A percentile compares a stretch with the other conserved stretches of the same genome.
These are phyloP conservation scores for Angomonas desouzai DNA, from an alignment of 208 protist species.

Conservation along the genomic window DNA sequence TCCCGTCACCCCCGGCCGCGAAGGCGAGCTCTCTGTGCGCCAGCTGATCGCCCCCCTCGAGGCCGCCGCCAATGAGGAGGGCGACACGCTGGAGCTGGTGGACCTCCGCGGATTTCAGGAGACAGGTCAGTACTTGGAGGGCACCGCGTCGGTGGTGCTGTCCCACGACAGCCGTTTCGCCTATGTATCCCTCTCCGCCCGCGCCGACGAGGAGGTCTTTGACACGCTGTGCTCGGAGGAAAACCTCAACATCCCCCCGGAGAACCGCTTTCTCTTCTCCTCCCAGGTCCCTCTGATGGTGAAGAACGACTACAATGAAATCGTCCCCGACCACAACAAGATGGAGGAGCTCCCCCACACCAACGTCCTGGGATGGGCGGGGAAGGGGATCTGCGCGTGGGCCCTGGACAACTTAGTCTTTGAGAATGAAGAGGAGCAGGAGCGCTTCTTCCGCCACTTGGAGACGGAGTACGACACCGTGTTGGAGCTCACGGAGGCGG, in stretches of 20 bases:
- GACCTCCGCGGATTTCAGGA: constrained; percentile 55
- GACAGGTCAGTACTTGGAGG: constrained; percentile 50
- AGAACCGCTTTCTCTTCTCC: constrained; percentile 60
- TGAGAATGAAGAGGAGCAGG: constrained; percentile 37
- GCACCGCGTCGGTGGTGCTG: constrained; percentile 56
- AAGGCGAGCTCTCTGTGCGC: constrained; percentile 44
- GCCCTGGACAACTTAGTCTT: constrained; percentile 50
- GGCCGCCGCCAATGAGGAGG: constrained; percentile 16
- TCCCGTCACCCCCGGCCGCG: constrained; percentile 52
- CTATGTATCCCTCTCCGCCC: constrained; percentile 59
- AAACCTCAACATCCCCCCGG: constrained; percentile 63
- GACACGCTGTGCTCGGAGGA: constrained; percentile 48
- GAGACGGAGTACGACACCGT: constrained; percentile 41
- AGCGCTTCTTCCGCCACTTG: constrained; percentile 59
- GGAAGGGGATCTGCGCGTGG: constrained; percentile 77
- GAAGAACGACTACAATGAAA: constrained; percentile 11
- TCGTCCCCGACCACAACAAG: background rate
- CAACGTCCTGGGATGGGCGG: constrained; percentile 74
- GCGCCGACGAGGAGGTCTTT: constrained; percentile 54
- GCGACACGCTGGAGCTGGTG: constrained; percentile 45
- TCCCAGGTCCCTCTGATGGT: constrained; percentile 11
- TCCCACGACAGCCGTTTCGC: constrained; percentile 59
- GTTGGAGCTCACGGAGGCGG: constrained; percentile 45
- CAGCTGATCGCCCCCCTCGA: constrained; percentile 48
- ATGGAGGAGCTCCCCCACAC: constrained; percentile 44